Base-by-base conservation (phyloP, 768 basidiomycete genomes). In the Suillus sp. region DNA sequence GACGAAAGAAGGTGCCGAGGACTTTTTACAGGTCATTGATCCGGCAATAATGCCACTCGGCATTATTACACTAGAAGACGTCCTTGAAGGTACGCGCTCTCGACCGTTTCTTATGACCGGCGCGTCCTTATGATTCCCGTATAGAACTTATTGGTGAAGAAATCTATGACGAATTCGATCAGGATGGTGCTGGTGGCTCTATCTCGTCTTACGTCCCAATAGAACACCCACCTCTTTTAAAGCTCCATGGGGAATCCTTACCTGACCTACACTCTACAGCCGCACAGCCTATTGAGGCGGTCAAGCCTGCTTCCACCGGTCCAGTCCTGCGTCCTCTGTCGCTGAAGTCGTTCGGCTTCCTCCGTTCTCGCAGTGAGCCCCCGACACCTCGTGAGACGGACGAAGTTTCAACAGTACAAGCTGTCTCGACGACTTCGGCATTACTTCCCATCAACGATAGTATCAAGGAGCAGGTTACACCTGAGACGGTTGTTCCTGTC, bases 61-160 rank as follows among this genome's bases (percentile, higher is more conserved):
- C 57, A 93, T 96, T 69, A 95, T 96, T 65, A 96, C 95, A 0
- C 82, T 96, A 2, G 95, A 96, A 75, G 95, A 96, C 66, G 92
- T 96, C 10, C 80, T 96, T 11, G 95, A 96, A 85, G 91, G 91
- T 90, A 59, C 25, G 71, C 69, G 45, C 10, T 25, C 34, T 62
- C 35, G 22, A 25, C 56, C 5, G 3, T 22, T 45, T 6, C 10
- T n/a, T 5, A 20, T 42, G 11, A 16, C 50, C 6, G 3, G 6
- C 22, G 34, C 4, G 13, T 38, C 0, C 61, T 69, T 11, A 25
- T 62, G 3, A 6, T 20, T n/a, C 18, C 59, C 13, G 63, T 57
- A 38, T 68, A 92, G 94, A 95, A 71, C 81, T 96, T 13, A 95
- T 96, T 61, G 94, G 94, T 16, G 93, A 95, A 77, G 94, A 95